phyloP scores from a whole-genome alignment of 768 basidiomycete species.

The Cystobasidiopsis lactophilus region DNA sequence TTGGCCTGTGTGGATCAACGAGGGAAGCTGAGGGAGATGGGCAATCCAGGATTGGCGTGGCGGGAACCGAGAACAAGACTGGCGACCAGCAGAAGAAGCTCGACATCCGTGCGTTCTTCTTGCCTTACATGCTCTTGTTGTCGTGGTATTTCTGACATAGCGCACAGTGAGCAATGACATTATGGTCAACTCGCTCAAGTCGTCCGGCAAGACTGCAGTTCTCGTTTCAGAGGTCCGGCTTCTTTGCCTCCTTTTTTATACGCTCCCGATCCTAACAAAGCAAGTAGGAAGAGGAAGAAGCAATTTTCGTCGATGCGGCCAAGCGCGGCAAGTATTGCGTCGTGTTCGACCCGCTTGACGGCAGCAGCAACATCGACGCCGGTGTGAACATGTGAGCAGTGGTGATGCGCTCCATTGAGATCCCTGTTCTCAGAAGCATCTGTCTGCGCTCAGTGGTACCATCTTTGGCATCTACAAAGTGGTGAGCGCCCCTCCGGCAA shows the following conservation, averaged over 20 bases:
- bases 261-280: neutral
- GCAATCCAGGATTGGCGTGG: constrained; percentile 89
- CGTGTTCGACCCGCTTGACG: constrained; percentile 93
- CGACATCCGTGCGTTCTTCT: constrained; percentile 11
- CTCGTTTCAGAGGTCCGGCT: constrained; percentile 79
- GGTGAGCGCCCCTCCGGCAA: constrained; percentile 26
- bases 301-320: constrained; percentile 61
- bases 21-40: neutral
- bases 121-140: neutral
- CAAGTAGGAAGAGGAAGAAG: constrained; percentile 37
- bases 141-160: constrained; percentile 1
- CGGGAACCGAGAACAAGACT: constrained; percentile 88
- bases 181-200: constrained; percentile 90
- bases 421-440: neutral
- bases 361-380: constrained; percentile 90
- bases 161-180: constrained; percentile 62
- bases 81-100: constrained; percentile 99
- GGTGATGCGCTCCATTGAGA: neutral
- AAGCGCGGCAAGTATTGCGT: constrained; percentile 78
- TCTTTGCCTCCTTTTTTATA: constrained; percentile 18
- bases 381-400: constrained; percentile 66
- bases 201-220: constrained; percentile 89
- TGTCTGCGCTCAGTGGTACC: constrained; percentile 33
- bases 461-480: constrained; percentile 93
- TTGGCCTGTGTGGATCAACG: neutral